These are phyloP conservation scores for Aspergillus hancockii DNA, from an alignment of 495 filamentous ascomycete species.

Conservation along the genomic window DNA sequence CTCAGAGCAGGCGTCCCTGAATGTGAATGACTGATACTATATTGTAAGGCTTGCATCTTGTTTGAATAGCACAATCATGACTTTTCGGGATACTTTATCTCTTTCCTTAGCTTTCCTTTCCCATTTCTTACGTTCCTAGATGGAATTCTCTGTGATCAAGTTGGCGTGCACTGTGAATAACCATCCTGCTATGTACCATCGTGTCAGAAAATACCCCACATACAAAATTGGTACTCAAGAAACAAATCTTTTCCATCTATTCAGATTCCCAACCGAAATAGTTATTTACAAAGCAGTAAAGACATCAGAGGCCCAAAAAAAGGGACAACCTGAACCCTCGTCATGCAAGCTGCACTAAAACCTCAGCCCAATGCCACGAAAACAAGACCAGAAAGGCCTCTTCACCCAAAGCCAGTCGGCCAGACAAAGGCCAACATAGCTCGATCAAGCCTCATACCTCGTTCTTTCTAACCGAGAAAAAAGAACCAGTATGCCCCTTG, in stretches of 20 bases:
- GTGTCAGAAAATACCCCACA: neutral
- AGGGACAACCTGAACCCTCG: neutral
- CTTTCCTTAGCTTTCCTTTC: neutral
- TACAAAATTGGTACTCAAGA: neutral
- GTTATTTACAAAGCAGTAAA: constrained; percentile 2
- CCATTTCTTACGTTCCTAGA: neutral
- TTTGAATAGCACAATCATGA: neutral
- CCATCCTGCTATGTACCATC: neutral
- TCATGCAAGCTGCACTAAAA: neutral
- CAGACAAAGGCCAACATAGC: neutral
- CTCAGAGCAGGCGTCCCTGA: constrained; percentile 2
- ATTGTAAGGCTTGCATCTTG: constrained; percentile 9
- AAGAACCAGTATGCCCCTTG: neutral
- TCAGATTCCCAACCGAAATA: neutral
- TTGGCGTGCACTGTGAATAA: neutral
- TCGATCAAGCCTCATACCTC: neutral
- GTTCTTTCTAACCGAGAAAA: neutral
- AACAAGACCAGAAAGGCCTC: neutral
- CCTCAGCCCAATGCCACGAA: neutral
- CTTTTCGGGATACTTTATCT: neutral
- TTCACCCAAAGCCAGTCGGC: neutral
- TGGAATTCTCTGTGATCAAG: neutral
- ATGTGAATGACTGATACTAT: constrained; percentile 18
- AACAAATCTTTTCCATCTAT: neutral
- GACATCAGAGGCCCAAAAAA: neutral